Percentiles rank a stretch among this genome's conserved stretches.
These are phyloP conservation scores for Cardamine chenopodiifolia DNA, from an alignment of 345 rosid species.

Conservation along the genomic window DNA sequence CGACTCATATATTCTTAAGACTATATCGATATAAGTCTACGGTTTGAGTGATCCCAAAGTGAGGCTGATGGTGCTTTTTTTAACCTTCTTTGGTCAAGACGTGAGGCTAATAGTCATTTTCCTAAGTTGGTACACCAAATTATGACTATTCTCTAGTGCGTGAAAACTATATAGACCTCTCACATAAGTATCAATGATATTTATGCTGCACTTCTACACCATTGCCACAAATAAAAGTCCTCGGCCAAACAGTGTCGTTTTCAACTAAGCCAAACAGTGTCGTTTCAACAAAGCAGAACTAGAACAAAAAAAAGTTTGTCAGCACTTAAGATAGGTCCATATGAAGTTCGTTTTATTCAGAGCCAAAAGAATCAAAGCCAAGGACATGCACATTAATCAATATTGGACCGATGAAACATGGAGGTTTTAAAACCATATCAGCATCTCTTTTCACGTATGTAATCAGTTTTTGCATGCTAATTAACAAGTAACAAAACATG, in stretches of 20 bases:
- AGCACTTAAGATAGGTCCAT: not conserved
- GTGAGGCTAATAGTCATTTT: conserved; percentile 7
- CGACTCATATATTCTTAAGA: not conserved
- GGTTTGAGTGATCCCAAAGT: conserved; percentile 3
- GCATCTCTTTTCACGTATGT: not conserved
- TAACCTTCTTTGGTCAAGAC: not conserved
- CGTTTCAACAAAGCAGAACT: not conserved
- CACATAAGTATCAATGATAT: not conserved
- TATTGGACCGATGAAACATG: not conserved
- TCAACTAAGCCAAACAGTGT: not conserved
- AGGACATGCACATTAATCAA: not conserved
- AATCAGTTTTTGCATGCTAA: not conserved
- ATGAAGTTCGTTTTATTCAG: not conserved
- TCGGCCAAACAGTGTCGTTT: not conserved
- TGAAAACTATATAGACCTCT: not conserved
- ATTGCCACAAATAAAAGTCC: not conserved
- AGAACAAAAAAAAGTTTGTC: not conserved
- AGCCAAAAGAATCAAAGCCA: not conserved
- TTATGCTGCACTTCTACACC: not conserved
- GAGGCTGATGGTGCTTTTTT: not conserved
- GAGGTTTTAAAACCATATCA: not conserved
- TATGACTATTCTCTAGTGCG: not conserved
- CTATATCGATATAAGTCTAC: not conserved
- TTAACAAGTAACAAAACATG: not conserved
- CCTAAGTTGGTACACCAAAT: conserved; percentile 28